Evolutionary conservation across 352 stramenopile species (phyloP).

Genomic region (Plasmopara halstedii): DNA sequence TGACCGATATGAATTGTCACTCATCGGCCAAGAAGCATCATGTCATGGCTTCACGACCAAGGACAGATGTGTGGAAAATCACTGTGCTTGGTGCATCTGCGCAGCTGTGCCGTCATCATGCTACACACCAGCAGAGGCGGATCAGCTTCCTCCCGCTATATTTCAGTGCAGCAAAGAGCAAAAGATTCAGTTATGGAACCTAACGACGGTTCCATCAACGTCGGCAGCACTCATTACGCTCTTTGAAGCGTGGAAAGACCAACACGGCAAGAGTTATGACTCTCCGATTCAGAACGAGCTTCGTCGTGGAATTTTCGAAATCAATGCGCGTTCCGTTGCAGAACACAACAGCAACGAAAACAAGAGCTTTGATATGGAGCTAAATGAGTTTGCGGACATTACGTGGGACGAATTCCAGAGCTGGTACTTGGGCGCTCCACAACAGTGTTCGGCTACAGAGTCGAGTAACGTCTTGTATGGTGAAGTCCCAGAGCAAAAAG

Average conservation of each 20-base stretch:
- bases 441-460: conserved; percentile 66
- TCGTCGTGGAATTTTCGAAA: conserved; percentile 45
- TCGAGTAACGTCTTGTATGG: conserved; percentile 19
- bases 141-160: conserved; percentile 53
- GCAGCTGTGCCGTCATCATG: conserved; percentile 75
- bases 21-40: conserved; percentile 15
- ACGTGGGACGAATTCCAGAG: conserved; percentile 75
- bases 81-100: conserved; percentile 72
- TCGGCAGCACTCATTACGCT: conserved; percentile 24
- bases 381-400: conserved; percentile 69
- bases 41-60: conserved; percentile 50
- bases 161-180: conserved; percentile 59
- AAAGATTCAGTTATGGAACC: conserved; percentile 20
- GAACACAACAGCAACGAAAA: conserved; percentile 43
- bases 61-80: conserved; percentile 37
- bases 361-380: conserved; percentile 55
- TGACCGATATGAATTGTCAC: conserved; percentile 24
- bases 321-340: conserved; percentile 54
- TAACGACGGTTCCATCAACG: conserved; percentile 27
- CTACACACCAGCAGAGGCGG: conserved; percentile 61
- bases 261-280: conserved; percentile 41
- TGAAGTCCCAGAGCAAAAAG: conserved; percentile 79
- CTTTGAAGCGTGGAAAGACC: conserved; percentile 44
- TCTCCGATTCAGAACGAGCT: conserved; percentile 42
- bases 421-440: conserved; percentile 54